Evolutionary conservation across 441 rosid species (phyloP), one percentile per base, ranked within the genome.

Genomic region (Rhodomyrtus psidioides): DNA sequence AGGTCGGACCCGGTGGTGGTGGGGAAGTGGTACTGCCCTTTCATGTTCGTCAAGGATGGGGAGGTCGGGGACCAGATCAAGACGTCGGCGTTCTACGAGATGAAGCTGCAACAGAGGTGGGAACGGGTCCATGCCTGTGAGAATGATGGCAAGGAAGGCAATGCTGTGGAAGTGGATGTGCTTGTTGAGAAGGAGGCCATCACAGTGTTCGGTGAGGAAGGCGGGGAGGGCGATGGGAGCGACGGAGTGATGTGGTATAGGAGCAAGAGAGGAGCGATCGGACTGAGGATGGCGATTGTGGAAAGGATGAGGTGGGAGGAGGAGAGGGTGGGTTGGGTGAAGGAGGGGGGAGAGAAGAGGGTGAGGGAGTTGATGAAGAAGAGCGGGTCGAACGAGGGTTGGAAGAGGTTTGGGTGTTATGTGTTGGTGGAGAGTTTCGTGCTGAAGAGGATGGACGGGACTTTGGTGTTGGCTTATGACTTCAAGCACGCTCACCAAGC

Each of bases 21-120:
- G 15, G 97, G 97, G 46, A 89, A 87, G 34, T 95, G 97, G 98
- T 93, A 93, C 23, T 91, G 89, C 16, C 97, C 95, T 46, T 93
- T 93, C 90, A 88, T 94, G 89, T 94, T 93, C 27, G 82, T 94
- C 79, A 92, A 88, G 56, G 95, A 92, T 53, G 85, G 84, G 84
- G 70, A 58, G 1, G 49, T 85, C 12, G 85, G 88, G 60, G 89
- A 91, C 49, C 94, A 91, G 65, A 49, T 91, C 30, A 86, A 74
- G 28, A 57, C 6, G 2, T 91, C 95, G 1, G 58, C 88, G 79
- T 93, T 87, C 75, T 92, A 93, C 10, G 86, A 91, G 87, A 92
- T 90, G 91, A 91, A 90, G 79, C 91, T 93, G 2, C 89, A 92
- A 60, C 93, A 94, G 86, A 88, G 91, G 65, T 94, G 96, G 96